phyloP scores from a whole-genome alignment of 2,329 filamentous ascomycete species.

The Onygenales sp. region DNA sequence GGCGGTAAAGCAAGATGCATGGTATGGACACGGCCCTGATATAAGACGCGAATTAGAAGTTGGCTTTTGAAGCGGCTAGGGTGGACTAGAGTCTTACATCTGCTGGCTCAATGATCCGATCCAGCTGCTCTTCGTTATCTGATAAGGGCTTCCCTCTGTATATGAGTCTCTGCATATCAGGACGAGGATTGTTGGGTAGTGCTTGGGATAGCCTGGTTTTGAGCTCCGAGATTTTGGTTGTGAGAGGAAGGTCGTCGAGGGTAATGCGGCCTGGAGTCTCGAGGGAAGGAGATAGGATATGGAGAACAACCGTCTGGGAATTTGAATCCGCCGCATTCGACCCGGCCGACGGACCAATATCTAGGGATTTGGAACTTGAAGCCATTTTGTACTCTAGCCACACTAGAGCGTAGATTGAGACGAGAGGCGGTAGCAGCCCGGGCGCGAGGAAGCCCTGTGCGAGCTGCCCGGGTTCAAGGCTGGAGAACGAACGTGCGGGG shows the following conservation, averaged over 20 bases:
- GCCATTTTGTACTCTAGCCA: not conserved
- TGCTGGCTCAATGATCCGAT: slow-evolving; percentile 41
- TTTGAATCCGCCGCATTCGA: slow-evolving; percentile 1
- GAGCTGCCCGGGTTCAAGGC: no score
- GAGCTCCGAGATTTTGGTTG: slow-evolving; percentile 42
- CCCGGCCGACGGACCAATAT: not conserved
- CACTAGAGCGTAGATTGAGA: not conserved
- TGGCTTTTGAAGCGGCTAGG: no score
- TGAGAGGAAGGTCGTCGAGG: slow-evolving; percentile 26
- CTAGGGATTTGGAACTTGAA: not conserved
- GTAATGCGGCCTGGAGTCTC: slow-evolving; percentile 28
- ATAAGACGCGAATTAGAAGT: no score
- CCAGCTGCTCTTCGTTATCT: slow-evolving; percentile 40
- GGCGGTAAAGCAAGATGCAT: slow-evolving; percentile 37
- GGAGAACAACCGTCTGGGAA: slow-evolving; percentile 20
- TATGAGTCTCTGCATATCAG: slow-evolving; percentile 46
- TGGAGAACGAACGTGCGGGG: not conserved
- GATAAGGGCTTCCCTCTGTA: slow-evolving; percentile 47
- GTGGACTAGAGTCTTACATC: slow-evolving; percentile 31
- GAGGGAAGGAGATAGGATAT: slow-evolving; percentile 33
- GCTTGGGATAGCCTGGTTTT: slow-evolving; percentile 42
- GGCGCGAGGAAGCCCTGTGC: no score
- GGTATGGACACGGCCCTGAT: slow-evolving; percentile 12
- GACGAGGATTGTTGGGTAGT: slow-evolving; percentile 37
- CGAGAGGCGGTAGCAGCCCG: not conserved